A percentile compares a stretch with the other conserved stretches of the same genome.
Evolutionary conservation across 768 basidiomycete genomes (phyloP).

Genomic region (Lactarius sanguifluus): DNA sequence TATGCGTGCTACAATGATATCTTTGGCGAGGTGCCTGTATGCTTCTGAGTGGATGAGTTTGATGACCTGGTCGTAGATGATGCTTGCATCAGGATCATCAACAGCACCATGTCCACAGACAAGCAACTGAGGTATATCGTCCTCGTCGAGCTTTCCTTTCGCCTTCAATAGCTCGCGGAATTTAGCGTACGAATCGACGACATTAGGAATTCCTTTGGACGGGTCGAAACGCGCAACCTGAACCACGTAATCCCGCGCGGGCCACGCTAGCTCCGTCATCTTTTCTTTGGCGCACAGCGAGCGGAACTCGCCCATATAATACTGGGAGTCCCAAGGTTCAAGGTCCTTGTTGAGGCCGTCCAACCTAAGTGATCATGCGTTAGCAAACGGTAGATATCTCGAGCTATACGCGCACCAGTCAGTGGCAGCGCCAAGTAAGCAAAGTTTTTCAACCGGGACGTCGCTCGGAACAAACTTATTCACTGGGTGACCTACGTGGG

Average conservation of each 20-base stretch:
- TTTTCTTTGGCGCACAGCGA: constrained; percentile 73
- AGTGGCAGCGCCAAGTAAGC: constrained; percentile 79
- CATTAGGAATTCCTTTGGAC: constrained; percentile 76
- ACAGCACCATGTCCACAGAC: constrained; percentile 91
- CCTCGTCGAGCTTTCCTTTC: constrained; percentile 43
- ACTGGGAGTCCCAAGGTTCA: constrained; percentile 76
- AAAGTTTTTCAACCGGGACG: constrained; percentile 68
- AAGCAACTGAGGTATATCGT: constrained; percentile 71
- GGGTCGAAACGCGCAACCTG: constrained; percentile 97
- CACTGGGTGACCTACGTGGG: constrained; percentile 70
- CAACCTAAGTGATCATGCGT: constrained; percentile 48
- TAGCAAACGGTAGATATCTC: neutral
- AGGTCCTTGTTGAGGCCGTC: constrained; percentile 95
- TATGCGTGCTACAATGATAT: constrained; percentile 50
- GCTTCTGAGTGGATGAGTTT: constrained; percentile 47
- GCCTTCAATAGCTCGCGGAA: constrained; percentile 65
- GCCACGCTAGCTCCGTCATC: constrained; percentile 79
- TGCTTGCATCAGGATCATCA: constrained; percentile 92
- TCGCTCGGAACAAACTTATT: constrained; percentile 90
- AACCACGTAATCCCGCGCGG: constrained; percentile 78
- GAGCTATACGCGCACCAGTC: constrained; percentile 60
- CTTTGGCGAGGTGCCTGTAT: constrained; percentile 42
- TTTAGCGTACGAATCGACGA: constrained; percentile 83
- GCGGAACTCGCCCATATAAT: constrained; percentile 88
- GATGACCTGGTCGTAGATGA: constrained; percentile 81